Percentiles rank a stretch among this genome's conserved stretches.
Evolutionary conservation across 1,284 basidiomycete species (phyloP).

Genomic region (Caloboletus firmus): DNA sequence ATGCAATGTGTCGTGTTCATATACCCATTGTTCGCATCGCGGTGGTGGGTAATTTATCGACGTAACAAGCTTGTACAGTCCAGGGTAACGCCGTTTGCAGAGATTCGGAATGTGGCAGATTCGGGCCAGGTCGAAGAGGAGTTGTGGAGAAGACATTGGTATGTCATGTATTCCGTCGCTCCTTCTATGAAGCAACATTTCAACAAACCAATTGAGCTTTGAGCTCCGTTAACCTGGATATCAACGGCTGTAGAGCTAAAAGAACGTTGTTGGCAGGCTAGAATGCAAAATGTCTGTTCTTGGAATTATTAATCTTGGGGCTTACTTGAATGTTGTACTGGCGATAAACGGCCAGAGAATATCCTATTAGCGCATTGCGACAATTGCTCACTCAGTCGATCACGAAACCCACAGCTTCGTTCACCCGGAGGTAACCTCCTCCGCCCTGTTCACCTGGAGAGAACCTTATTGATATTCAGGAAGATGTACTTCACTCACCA

Average conservation of each 20-base stretch:
- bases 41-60: neutral
- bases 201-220: neutral
- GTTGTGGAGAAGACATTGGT: neutral
- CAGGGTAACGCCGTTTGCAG: neutral
- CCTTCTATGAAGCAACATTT: neutral
- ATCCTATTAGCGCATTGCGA: neutral
- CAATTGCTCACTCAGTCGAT: neutral
- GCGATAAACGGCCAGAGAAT: neutral
- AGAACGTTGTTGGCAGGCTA: neutral
- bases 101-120: neutral
- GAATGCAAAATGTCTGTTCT: neutral
- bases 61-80: neutral
- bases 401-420: neutral
- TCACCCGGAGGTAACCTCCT: neutral
- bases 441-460: neutral
- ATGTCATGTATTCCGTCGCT: neutral
- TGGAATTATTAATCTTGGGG: neutral
- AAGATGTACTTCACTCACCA: neutral
- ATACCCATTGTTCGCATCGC: neutral
- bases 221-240: neutral
- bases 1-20: neutral
- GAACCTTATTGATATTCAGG: neutral
- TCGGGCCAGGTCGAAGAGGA: neutral
- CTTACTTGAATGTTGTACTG: slow-evolving; percentile 1
- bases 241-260: neutral